Percentiles rank a stretch among this genome's conserved stretches.
Conservation (phyloP, 129 eudicot species). For the Artemisia argyi region DNA sequence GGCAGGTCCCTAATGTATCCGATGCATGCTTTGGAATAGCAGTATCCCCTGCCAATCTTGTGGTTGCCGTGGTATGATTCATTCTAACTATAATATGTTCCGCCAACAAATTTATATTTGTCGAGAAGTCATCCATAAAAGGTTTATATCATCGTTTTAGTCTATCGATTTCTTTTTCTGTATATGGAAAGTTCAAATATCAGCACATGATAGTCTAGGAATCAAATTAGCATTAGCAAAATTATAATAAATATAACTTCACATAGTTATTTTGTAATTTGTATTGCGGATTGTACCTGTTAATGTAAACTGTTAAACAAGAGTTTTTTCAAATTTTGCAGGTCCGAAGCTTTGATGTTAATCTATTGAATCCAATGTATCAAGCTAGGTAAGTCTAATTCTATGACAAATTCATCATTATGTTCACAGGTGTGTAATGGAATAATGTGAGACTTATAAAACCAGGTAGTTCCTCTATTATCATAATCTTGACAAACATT, state of each 20-base stretch:
- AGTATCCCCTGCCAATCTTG: conserved; percentile 86
- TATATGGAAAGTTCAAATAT: too few relatives aligned
- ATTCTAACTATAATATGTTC: conserved; percentile 1
- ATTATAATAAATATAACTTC: too few relatives aligned
- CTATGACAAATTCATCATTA: too few relatives aligned
- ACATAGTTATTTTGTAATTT: too few relatives aligned
- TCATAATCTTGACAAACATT: conserved; percentile 13
- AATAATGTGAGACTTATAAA: too few relatives aligned
- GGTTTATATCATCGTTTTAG: too few relatives aligned
- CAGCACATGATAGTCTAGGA: too few relatives aligned
- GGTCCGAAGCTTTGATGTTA: conserved; percentile 77
- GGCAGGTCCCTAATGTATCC: conserved; percentile 69
- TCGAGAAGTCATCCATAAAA: conserved; percentile 3
- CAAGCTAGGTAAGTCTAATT: conserved; percentile 58
- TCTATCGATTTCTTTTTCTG: too few relatives aligned
- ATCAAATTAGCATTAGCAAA: too few relatives aligned
- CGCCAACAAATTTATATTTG: neutral
- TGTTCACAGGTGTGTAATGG: too few relatives aligned
- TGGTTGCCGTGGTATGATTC: conserved; percentile 71
- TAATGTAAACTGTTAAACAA: neutral
- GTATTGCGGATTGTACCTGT: too few relatives aligned
- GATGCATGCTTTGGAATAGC: conserved; percentile 91
- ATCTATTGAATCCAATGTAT: conserved; percentile 80
- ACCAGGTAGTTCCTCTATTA: neutral
- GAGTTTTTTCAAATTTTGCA: conserved; percentile 32